Conservation (phyloP, 2,329 filamentous ascomycete genomes). For the Pseudogymnoascus sp. region DNA sequence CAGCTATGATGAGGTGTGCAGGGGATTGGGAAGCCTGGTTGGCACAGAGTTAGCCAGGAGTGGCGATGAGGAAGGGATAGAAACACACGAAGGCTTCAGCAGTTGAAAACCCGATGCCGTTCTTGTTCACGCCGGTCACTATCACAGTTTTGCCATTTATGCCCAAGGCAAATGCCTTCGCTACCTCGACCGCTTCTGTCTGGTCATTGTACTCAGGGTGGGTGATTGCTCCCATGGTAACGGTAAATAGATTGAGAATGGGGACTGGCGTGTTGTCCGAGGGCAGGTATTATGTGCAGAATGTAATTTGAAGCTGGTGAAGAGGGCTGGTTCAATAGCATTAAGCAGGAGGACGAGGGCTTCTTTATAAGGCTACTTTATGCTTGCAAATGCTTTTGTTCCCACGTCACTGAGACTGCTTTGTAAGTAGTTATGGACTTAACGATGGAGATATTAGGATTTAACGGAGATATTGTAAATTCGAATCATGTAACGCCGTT, state of each 20-base stretch:
- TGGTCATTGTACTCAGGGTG: constrained; percentile 28
- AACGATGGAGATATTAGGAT: neutral
- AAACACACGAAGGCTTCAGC: constrained; percentile 14
- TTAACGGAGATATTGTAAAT: neutral
- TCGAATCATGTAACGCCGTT: no score
- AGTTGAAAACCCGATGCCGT: constrained; percentile 16
- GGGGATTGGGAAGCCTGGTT: constrained; percentile 21
- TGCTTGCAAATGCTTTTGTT: neutral
- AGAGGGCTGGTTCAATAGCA: no score
- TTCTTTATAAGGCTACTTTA: neutral
- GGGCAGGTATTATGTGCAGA: neutral
- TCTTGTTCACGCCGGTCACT: constrained; percentile 15
- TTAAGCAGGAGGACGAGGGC: neutral
- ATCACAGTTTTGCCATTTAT: constrained; percentile 30
- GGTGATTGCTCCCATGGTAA: constrained; percentile 21
- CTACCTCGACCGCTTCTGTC: constrained; percentile 33
- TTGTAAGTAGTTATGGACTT: neutral
- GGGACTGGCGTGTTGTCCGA: neutral
- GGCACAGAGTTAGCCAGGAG: constrained; percentile 20
- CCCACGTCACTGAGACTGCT: neutral
- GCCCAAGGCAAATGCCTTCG: constrained; percentile 27
- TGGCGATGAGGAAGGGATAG: constrained; percentile 19
- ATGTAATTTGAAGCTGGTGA: neutral
- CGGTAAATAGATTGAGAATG: constrained; percentile 5
- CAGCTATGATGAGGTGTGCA: constrained; percentile 14